Evolutionary conservation across 352 stramenopile species (phyloP), one percentile per base, ranked within the genome.

Genomic region (Thalassiosira delicatula): DNA sequence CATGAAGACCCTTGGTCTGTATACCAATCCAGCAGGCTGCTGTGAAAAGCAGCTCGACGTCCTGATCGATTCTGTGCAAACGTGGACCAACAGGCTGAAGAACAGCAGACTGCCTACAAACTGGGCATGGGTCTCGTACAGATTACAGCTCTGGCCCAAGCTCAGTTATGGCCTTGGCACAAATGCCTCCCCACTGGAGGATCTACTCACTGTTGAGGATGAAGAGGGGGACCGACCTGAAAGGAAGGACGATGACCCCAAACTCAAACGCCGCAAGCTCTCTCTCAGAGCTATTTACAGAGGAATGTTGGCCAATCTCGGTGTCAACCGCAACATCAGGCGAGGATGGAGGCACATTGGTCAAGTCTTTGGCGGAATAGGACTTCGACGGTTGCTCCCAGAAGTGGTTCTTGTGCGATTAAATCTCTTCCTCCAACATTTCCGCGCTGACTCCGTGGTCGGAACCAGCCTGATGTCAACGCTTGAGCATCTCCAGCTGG

Each of bases 161-260:
- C 29, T 66, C 3, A 46, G 17, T 4, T 66, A 49, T 66, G 57
- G 57, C 2, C 11, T 66, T 30, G 57, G 32, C 33, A 42, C 19
- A 4, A 66, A 63, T 63, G 54, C 27, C 1, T 63, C 23, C 19
- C 25, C 54, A n/a, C 23, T 63, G 54, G 54, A 40, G 17, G 54
- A 63, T 63, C 54, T 63, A 8, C 12, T 63, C 12, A 35, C 3
- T 23, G 23, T n/a, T 4, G 54, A 63, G 25, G 54, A 32, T 63
- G 54, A 63, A 63, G 44, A 53, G 54, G 54, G 23, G 54, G 54
- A 21, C 54, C 54, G 30, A 23, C 30, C 12, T 14, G 51, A 49
- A 68, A 68, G 59, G n/a, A 30, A 60, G 44, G 44, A 53, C 44
- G 44, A 53, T 19, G 44, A 53, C 44, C 44, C 44, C 44, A 53